phyloP scores from a whole-genome alignment of 2,329 filamentous ascomycete genomes.

The Geosmithia morbida region DNA sequence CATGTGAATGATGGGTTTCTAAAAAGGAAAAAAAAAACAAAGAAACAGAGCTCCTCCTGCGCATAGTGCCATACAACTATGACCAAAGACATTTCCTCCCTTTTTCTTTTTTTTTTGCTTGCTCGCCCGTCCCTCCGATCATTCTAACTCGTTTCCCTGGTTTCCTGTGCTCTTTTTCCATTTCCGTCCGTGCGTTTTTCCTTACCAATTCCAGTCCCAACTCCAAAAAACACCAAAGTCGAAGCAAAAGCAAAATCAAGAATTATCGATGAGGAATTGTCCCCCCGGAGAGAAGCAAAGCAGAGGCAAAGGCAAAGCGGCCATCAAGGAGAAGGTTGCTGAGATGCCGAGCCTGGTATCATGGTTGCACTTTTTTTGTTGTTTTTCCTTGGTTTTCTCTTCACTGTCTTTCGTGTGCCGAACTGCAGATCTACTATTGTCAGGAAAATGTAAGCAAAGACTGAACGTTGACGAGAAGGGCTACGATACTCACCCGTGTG shows the following conservation, averaged over 20 bases:
- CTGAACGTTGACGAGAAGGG: background rate
- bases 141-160: background rate
- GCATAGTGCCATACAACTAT: background rate
- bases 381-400: no score
- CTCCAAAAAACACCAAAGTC: background rate
- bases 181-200: background rate
- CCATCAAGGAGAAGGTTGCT: background rate
- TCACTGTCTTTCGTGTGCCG: no score
- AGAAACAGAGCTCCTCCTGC: background rate
- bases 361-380: no score
- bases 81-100: background rate
- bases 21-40: background rate
- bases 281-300: no score
- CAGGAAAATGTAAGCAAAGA: background rate
- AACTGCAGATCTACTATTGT: background rate
- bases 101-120: background rate
- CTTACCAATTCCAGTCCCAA: background rate
- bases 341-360: background rate
- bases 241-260: background rate
- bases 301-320: background rate
- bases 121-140: background rate
- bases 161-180: background rate
- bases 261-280: no score
- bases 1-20: conserved; percentile 4
- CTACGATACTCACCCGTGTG: background rate